Conservation (phyloP, 352 stramenopile species). For the Discostella stelligera region DNA sequence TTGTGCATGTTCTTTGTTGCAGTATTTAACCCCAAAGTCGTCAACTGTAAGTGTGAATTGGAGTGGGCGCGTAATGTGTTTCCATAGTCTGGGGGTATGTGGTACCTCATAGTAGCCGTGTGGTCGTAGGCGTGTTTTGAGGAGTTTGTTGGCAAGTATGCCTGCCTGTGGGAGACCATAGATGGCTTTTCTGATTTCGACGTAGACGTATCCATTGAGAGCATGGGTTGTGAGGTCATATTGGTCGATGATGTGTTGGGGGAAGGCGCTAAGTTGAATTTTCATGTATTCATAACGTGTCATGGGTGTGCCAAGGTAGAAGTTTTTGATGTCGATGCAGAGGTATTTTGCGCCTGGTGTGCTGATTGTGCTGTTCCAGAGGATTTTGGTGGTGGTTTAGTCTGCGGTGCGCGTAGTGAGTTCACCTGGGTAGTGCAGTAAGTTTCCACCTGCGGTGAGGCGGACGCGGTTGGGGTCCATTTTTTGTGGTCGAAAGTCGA, state of each 20-base stretch:
- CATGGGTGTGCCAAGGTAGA: too few relatives aligned
- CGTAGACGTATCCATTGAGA: conserved; percentile 18
- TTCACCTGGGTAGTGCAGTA: conserved; percentile 25
- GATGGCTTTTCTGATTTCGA: conserved; percentile 7
- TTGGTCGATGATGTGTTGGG: not conserved
- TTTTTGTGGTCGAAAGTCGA: conserved; percentile 16
- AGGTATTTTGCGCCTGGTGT: conserved; percentile 19
- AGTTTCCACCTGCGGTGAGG: too few relatives aligned
- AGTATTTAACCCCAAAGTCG: conserved; percentile 15
- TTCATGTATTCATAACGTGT: conserved; percentile 31
- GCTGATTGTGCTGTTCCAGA: conserved; percentile 35
- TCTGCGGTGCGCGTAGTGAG: too few relatives aligned
- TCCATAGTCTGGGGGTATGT: conserved; percentile 46
- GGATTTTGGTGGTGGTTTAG: too few relatives aligned
- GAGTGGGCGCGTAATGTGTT: conserved; percentile 16
- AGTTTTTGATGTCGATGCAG: too few relatives aligned
- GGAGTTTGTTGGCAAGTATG: conserved; percentile 24
- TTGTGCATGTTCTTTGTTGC: too few relatives aligned
- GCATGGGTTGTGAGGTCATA: conserved; percentile 20
- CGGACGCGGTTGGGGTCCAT: conserved; percentile 16
- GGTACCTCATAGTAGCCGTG: conserved; percentile 12
- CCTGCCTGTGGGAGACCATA: too few relatives aligned
- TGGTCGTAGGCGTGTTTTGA: conserved; percentile 7
- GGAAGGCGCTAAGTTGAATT: conserved; percentile 15
- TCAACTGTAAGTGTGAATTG: conserved; percentile 46